These are phyloP conservation scores for Striga asiatica DNA, from an alignment of 257 asterid genomes.

Conservation along the genomic window DNA sequence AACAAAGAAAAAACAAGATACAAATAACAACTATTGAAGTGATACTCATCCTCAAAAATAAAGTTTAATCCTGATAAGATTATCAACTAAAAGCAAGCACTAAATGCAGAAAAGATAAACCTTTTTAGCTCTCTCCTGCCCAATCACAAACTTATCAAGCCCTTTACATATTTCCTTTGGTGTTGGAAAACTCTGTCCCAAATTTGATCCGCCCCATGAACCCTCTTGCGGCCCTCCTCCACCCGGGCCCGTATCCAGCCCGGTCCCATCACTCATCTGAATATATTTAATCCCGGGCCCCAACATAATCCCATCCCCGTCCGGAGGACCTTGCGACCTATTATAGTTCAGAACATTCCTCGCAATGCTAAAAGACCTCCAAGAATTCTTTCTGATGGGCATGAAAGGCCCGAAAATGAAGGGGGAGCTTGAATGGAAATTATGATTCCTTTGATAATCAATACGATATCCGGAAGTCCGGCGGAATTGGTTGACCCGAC, in stretches of 20 bases:
- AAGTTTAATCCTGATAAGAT: too few species aligned
- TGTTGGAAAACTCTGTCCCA: conserved; percentile 59
- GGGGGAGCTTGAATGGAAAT: conserved; percentile 21
- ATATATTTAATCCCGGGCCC: conserved; percentile 21
- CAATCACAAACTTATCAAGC: conserved; percentile 75
- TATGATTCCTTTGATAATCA: conserved; percentile 8
- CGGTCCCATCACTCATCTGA: not conserved
- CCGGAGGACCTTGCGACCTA: conserved; percentile 60
- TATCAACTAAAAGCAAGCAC: not conserved
- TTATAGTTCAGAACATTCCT: conserved; percentile 17
- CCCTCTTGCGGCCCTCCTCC: conserved; percentile 48
- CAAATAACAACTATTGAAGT: too few species aligned
- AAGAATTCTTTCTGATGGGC: conserved; percentile 22
- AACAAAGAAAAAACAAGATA: too few species aligned
- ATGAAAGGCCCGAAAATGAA: conserved; percentile 32
- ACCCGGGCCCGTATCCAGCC: conserved; percentile 25
- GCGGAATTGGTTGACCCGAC: conserved; percentile 28
- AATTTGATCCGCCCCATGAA: conserved; percentile 73
- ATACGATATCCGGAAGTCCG: conserved; percentile 29
- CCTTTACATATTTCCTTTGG: conserved; percentile 84
- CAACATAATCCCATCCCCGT: conserved; percentile 46
- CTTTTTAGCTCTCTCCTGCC: conserved; percentile 86
- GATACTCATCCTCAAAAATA: too few species aligned
- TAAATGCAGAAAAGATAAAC: conserved; percentile 21
- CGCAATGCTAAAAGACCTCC: conserved; percentile 12